Evolutionary conservation across 1,139 yeast genomes (phyloP).

Genomic region (Kurtzmaniella quercitrusa): DNA sequence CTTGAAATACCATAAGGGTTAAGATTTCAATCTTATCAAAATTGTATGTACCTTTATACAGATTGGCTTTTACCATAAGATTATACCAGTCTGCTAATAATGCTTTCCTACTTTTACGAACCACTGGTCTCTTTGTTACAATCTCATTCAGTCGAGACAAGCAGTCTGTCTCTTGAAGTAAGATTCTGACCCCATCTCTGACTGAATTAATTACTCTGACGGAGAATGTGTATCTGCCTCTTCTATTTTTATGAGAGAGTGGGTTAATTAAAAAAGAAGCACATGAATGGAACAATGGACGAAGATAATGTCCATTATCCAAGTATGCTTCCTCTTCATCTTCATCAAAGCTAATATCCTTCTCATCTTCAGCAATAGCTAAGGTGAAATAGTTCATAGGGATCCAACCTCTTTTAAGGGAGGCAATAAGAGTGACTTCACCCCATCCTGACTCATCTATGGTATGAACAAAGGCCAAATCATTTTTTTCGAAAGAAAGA

Average conservation of each 20-base stretch:
- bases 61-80: constrained; percentile 81
- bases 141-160: constrained; percentile 78
- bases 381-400: constrained; percentile 86
- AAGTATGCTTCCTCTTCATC: constrained; percentile 22
- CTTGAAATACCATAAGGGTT: constrained; percentile 69
- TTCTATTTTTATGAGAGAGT: constrained; percentile 41
- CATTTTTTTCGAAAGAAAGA: constrained; percentile 74
- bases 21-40: constrained; percentile 64
- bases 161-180: constrained; percentile 77
- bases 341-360: constrained; percentile 11
- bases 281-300: constrained; percentile 64
- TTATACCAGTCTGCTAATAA: constrained; percentile 89
- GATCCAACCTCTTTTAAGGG: constrained; percentile 88
- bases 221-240: constrained; percentile 44
- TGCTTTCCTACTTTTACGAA: constrained; percentile 72
- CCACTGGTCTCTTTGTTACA: constrained; percentile 64
- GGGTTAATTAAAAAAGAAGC: constrained; percentile 76
- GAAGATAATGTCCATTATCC: constrained; percentile 46
- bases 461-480: constrained; percentile 81
- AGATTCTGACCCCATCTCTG: constrained; percentile 77
- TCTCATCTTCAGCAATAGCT: constrained; percentile 37
- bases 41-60: constrained; percentile 69
- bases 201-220: constrained; percentile 42
- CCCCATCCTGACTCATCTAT: constrained; percentile 98
- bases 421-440: constrained; percentile 74